Base-by-base conservation (phyloP, 768 basidiomycete species). In the Russula abietina region DNA sequence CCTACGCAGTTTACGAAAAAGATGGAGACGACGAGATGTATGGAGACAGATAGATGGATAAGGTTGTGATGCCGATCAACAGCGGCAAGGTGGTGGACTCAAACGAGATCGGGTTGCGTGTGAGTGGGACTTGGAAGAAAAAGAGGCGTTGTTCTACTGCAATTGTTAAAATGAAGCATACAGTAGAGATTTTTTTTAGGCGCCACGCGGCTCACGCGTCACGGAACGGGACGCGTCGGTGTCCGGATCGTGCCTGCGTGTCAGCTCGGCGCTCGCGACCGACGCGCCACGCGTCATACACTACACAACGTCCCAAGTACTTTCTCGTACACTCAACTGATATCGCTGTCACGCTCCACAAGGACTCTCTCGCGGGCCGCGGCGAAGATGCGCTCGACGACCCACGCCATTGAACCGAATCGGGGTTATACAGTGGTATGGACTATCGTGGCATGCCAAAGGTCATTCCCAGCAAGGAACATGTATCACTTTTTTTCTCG, bases 11-110 rank as follows among this genome's bases (percentile, higher is more conserved):
- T 45, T 45, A 45, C n/a, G 43, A n/a, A 45, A 45, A 45, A 36
- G 19, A 45, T 43, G 10, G n/a, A 45, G 43, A 45, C 4, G 43
- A 33, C 10, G 36, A 12, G 36, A 12, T 36, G 36, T 36, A 12
- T 4, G 36, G 4, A 2, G 19, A 2, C 19, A 43, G 17, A 17
- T 46, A n/a, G 30, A 46, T 45, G 10, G 43, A 43, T 4, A 4
- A 8, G 45, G 38, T 6, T 48, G 32, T 8, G 43, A 53, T 45
- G 24, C 53, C 59, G 53, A 60, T 60, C 59, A 60, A 45, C 59
- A 41, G 59, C 24, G 17, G 32, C 30, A 26, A 2, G 9, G 11
- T 12, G 5, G 16, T 38, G 30, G 58, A 12, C 39, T 43, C 12
- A 12, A 46, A 32, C 55, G 9, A 28, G 52, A 53, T 45, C 38